Base-by-base conservation (phyloP, 1,284 basidiomycete species). In the Ceratobasidium sp. region DNA sequence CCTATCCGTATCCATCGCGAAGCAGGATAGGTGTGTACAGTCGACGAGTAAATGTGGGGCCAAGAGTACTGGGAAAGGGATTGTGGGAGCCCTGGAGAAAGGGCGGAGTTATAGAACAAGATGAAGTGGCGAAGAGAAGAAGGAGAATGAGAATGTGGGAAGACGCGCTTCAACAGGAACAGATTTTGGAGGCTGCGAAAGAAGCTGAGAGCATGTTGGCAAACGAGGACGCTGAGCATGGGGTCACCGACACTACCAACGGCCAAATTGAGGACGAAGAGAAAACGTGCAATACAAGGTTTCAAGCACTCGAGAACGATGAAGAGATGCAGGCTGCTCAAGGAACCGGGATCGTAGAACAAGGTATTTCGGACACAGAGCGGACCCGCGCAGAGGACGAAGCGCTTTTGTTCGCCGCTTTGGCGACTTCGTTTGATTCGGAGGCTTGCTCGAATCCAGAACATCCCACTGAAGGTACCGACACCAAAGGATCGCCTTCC, bases 51-150 rank as follows among this genome's bases (percentile, higher is more conserved):
- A 46, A 55, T 18, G 6, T 64, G 44, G 60, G 3, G 28, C 72
- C 72, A 20, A 75, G 60, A 46, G 46, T 64, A 12, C 39, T 75
- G 6, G 20, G 2, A 3, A n/a, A 7, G 13, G 58, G 26, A 20
- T 49, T 28, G 56, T 75, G 72, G 72, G 28, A 75, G 9, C 72
- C 72, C 10, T 60, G 49, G 26, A 75, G 72, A 55, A n/a, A 42
- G 33, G 60, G 60, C 15, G 60, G 44, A 2, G 28, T 64, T 28
- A 33, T 72, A 56, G 53, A 72, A 1, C 33, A 26, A 26, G 15
- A 44, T 5, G 39, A n/a, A 39, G 46, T 49, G 39, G 40, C 28
- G 4, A 23, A 39, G 33, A 20, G 51, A 18, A 40, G 66, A 33
- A 67, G 66, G n/a, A 67, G 49, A 15, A 26, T 67, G 44, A n/a